Percentiles rank a stretch among this genome's conserved stretches.
phyloP scores from a whole-genome alignment of 2,329 filamentous ascomycete genomes.

The Oidium heveae region DNA sequence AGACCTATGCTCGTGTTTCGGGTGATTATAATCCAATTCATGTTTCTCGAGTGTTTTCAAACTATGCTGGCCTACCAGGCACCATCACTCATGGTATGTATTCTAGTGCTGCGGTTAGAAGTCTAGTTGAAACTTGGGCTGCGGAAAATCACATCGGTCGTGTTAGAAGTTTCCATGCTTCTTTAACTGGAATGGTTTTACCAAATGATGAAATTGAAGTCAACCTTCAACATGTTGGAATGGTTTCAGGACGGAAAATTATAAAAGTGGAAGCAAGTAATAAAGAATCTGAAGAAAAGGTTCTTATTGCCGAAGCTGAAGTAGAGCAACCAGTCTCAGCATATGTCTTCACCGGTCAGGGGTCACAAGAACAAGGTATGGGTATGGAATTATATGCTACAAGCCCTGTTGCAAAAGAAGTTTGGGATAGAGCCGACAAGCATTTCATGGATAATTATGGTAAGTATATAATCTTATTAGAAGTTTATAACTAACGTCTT shows the following conservation, averaged over 20 bases:
- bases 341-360: conserved; percentile 95
- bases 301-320: conserved; percentile 82
- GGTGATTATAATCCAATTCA: conserved; percentile 98
- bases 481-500: conserved; percentile 8
- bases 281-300: conserved; percentile 88
- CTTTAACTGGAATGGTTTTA: conserved; percentile 93
- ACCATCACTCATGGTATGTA: conserved; percentile 99
- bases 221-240: conserved; percentile 85
- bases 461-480: conserved; percentile 19
- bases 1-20: conserved; percentile 91
- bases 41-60: conserved; percentile 87
- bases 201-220: conserved; percentile 90
- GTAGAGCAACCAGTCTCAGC: conserved; percentile 92
- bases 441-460: conserved; percentile 98
- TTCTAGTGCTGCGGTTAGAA: conserved; percentile 86
- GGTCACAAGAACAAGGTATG: conserved; percentile 97
- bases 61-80: conserved; percentile 81
- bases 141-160: conserved; percentile 96
- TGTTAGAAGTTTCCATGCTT: conserved; percentile 90
- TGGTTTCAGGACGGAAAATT: conserved; percentile 96
- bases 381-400: conserved; percentile 95
- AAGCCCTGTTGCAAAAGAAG: conserved; percentile 82
- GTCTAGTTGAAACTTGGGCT: conserved; percentile 93
- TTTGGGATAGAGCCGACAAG: conserved; percentile 93
- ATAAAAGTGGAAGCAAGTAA: conserved; percentile 96